Base-by-base conservation (phyloP, 2,329 filamentous ascomycete species). In the Basipetospora chlamydospora region DNA sequence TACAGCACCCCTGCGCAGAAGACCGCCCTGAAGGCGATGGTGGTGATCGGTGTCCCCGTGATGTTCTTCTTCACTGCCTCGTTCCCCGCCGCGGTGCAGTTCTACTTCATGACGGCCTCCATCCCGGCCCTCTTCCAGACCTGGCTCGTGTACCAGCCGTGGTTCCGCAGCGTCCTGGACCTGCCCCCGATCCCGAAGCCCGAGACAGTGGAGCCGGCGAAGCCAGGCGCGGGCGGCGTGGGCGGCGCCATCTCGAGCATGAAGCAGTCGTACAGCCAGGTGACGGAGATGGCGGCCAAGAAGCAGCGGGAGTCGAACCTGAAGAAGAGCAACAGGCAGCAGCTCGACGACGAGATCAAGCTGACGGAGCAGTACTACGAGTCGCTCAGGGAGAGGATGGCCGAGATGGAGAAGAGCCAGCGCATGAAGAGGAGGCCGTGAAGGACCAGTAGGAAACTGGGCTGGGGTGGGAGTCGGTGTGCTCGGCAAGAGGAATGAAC, bases 41-140 rank as follows among this genome's bases (percentile, higher is more conserved):
- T 53, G 42, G 61, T 53, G 42, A 44, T 60, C n/a, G 49, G 68
- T 30, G 60, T 61, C 15, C 56, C 55, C 37, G 41, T 64, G 34
- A 58, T 63, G 35, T 57, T 66, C 49, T 22, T 64, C 33, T 53
- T 54, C 29, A 67, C 64, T 6, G 55, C 55, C 30, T 68, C 61
- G 55, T 52, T 69, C 39, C 63, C 64, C 13, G 57, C 64, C 26
- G 62, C 53, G 36, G 50, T 69, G 35, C 66, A 69, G 43, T 59
- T 61, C 50, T 68, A 68, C 60, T 58, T 66, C 44, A 47, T 65
- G 41, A 47, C 55, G 42, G 46, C 58, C 21, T 50, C 59, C 17
- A 50, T 51, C 18, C 41, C 50, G 15, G 42, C 50, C 26, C 28
- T 50, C 28, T 46, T 55, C 33, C 47, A 63, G 46, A 57, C 59